These are phyloP conservation scores for Clarireedia paspali DNA, from an alignment of 2,329 filamentous ascomycete species.

Conservation along the genomic window DNA sequence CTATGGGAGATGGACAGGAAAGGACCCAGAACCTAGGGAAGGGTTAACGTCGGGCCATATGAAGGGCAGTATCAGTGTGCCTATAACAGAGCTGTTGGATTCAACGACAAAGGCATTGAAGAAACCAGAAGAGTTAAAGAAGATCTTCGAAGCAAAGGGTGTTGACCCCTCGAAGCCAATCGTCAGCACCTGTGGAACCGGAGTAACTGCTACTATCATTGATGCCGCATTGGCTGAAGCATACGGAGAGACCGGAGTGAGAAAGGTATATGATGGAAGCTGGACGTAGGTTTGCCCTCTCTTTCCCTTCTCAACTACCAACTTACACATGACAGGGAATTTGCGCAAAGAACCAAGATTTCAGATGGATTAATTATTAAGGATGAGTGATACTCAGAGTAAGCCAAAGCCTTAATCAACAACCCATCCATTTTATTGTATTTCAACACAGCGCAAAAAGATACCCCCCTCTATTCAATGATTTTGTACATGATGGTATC, in stretches of 20 bases:
- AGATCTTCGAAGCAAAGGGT: slow-evolving; percentile 72
- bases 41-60: slow-evolving; percentile 88
- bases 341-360: slow-evolving; percentile 57
- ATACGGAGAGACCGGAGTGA: slow-evolving; percentile 57
- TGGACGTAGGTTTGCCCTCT: slow-evolving; percentile 72
- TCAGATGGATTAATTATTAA: slow-evolving; percentile 57
- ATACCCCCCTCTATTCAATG: slow-evolving; percentile 9
- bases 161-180: slow-evolving; percentile 74
- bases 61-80: slow-evolving; percentile 77
- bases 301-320: background rate
- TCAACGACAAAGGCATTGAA: slow-evolving; percentile 75
- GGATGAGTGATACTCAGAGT: slow-evolving; percentile 16
- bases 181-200: slow-evolving; percentile 84
- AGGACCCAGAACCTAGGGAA: slow-evolving; percentile 76
- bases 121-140: slow-evolving; percentile 60
- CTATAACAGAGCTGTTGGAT: slow-evolving; percentile 73
- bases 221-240: slow-evolving; percentile 80
- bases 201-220: slow-evolving; percentile 85
- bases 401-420: too few species aligned
- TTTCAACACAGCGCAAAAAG: slow-evolving; percentile 6
- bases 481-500: slow-evolving; percentile 5
- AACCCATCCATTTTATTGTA: background rate
- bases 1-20: slow-evolving; percentile 71
- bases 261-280: slow-evolving; percentile 87
- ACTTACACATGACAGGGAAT: slow-evolving; percentile 41